Evolutionary conservation across 768 basidiomycete species (phyloP).

Genomic region (Suillus subluteus): DNA sequence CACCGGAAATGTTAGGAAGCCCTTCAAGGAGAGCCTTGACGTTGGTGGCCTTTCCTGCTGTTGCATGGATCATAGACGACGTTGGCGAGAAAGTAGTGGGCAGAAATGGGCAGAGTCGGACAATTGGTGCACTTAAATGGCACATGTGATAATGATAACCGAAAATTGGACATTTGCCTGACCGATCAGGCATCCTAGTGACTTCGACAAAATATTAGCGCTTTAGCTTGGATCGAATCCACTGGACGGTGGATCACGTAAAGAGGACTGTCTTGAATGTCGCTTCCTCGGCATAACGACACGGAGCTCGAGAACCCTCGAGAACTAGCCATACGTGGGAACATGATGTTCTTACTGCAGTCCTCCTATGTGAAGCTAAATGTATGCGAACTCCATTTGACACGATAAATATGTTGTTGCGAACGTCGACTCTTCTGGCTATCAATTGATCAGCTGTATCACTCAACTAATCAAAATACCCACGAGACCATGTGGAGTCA

Average conservation of each 20-base stretch:
- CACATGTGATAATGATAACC: not conserved
- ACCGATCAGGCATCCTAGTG: not conserved
- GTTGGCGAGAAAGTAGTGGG: not conserved
- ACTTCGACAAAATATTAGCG: not conserved
- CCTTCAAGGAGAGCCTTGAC: conserved; percentile 35
- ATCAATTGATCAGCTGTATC: no score
- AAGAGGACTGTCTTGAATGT: not conserved
- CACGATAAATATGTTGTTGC: no score
- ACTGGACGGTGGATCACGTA: not conserved
- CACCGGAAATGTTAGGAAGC: conserved; percentile 45
- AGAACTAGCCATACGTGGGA: not conserved
- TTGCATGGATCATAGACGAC: conserved; percentile 8
- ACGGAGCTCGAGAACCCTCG: not conserved
- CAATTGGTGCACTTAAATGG: not conserved
- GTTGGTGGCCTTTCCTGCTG: conserved; percentile 23
- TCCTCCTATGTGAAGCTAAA: no score
- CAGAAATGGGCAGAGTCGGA: not conserved
- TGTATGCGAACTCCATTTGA: no score
- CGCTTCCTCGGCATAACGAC: not conserved
- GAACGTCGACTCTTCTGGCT: no score
- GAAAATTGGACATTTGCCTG: not conserved
- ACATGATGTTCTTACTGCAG: no score
- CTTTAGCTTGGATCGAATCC: not conserved
- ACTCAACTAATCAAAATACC: no score
- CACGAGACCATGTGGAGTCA: no score